Evolutionary conservation across 345 rosid species (phyloP).

Genomic region (Hibiscus mutabilis): DNA sequence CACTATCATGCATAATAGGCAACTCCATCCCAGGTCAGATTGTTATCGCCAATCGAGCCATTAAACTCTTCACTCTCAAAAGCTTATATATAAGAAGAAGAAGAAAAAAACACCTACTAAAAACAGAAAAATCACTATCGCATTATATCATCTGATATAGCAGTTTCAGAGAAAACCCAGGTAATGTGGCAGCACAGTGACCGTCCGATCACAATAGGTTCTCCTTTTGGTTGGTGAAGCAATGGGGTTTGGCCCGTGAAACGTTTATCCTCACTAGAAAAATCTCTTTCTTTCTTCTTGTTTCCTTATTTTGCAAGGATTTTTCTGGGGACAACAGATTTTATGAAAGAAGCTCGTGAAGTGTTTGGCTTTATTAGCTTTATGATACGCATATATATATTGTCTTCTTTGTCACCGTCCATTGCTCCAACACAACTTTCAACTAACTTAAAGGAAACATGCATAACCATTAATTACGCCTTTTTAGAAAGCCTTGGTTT

Average conservation of each 20-base stretch:
- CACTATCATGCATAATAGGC: constrained; percentile 79
- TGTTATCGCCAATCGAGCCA: constrained; percentile 69
- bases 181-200: constrained; percentile 17
- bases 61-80: constrained; percentile 7
- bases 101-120: neutral
- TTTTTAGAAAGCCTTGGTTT: too few species aligned
- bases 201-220: constrained; percentile 12
- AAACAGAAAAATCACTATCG: constrained; percentile 1
- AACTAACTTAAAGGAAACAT: neutral
- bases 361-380: neutral
- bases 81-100: too few species aligned
- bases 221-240: constrained; percentile 22
- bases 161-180: constrained; percentile 7
- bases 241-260: constrained; percentile 40
- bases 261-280: constrained; percentile 28
- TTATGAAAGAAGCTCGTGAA: constrained; percentile 24
- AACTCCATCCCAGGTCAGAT: constrained; percentile 80
- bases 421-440: neutral
- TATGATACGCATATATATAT: neutral
- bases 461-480: neutral
- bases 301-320: neutral
- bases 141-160: constrained; percentile 16
- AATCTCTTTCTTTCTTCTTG: constrained; percentile 4
- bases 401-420: neutral
- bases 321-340: neutral